Evolutionary conservation across 208 protist genomes (phyloP), one percentile per base, ranked within the genome.

Genomic region (Porcisia deanei): DNA sequence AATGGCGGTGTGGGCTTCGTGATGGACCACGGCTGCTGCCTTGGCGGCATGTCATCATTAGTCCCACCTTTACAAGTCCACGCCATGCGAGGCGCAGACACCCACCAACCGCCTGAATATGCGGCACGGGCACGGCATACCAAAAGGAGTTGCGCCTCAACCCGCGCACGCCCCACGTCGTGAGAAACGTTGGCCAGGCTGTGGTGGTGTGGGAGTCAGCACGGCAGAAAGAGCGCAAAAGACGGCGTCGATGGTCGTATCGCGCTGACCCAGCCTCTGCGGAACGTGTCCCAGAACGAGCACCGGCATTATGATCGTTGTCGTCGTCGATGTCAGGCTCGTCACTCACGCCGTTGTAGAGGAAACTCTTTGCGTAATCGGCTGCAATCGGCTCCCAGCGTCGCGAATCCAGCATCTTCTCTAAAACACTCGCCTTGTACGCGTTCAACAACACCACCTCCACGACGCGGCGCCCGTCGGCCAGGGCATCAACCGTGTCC

Each of bases 351-450:
- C 43, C 57, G 30, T n/a, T 37, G 37, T 80, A 41, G 30, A 18
- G 7, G 37, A 54, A 58, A 53, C 34, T 25, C 34, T 53, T 54
- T 64, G 69, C 75, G 60, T 71, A 68, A 9, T 84, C 75, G 69
- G 72, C 70, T 16, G 76, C 67, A 0, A 82, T 83, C 37, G 77
- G 75, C 82, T 95, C 91, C 91, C 88, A 93, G 64, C 78, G 55
- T 7, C 74, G 76, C 22, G 73, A 53, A 61, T 89, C 82, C 14
- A 90, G 64, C 37, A 95, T 52, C 37, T 79, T 76, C 63, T 89
- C 84, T 30, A 95, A 76, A 41, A 90, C 79, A 61, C 79, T 86
- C 8, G 88, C 89, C 82, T 95, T 95, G 84, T 95, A 90, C 7
- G 85, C 91, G 71, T 95, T 93, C 54, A 80, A 49, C 77, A 91